Evolutionary conservation across 1,139 yeast genomes (phyloP).

Genomic region (Dujonia santamariae): DNA sequence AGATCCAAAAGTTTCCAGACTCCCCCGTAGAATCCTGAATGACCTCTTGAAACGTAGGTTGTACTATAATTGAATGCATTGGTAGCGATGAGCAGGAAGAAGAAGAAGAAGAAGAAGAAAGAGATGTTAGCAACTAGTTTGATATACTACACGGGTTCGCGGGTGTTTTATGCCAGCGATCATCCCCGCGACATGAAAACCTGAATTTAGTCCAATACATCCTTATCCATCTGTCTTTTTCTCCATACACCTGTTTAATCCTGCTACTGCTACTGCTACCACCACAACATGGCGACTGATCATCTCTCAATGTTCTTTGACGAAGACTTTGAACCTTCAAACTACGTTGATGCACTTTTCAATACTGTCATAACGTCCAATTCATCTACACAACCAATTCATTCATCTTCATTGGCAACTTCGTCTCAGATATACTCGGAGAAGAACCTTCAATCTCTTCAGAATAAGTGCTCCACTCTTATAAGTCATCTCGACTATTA

Average conservation of each 20-base stretch:
- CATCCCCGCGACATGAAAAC: no score
- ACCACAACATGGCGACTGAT: slow-evolving; percentile 12
- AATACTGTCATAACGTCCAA: slow-evolving; percentile 20
- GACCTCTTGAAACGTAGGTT: slow-evolving; percentile 40
- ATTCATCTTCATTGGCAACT: slow-evolving; percentile 7
- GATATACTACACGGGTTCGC: no score
- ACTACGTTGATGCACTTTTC: slow-evolving; percentile 37
- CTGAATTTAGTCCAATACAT: no score
- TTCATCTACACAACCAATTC: not conserved
- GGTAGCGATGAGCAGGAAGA: no score
- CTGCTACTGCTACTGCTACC: not conserved
- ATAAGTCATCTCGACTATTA: slow-evolving; percentile 61
- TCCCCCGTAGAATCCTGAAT: slow-evolving; percentile 22
- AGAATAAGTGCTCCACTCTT: slow-evolving; percentile 34
- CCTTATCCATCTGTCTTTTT: no score
- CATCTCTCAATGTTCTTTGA: slow-evolving; percentile 40
- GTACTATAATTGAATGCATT: slow-evolving; percentile 26
- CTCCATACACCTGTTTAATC: not conserved
- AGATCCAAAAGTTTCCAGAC: slow-evolving; percentile 1
- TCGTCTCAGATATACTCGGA: slow-evolving; percentile 18
- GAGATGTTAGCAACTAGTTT: no score
- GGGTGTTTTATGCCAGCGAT: no score
- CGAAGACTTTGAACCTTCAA: slow-evolving; percentile 33
- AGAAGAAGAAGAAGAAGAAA: no score
- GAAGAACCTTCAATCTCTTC: slow-evolving; percentile 22